Evolutionary conservation across 495 filamentous ascomycete species (phyloP).

Genomic region (Evernia prunastri): DNA sequence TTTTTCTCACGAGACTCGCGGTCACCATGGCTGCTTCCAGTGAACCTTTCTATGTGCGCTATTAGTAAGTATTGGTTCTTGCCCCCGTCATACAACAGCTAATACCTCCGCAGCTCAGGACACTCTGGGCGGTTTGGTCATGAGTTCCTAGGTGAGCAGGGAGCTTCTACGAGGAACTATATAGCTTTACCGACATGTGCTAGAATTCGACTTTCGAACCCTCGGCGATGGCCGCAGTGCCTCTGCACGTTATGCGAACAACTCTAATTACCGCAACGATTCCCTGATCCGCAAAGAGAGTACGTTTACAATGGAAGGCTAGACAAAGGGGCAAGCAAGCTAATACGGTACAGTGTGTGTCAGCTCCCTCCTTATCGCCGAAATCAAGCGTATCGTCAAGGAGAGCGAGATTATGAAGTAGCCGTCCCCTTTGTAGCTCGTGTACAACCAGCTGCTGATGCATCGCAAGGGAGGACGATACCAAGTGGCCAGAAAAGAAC

Average conservation of each 20-base stretch:
- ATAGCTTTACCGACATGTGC: slow-evolving; percentile 29
- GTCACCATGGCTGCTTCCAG: slow-evolving; percentile 43
- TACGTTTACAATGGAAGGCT: slow-evolving; percentile 42
- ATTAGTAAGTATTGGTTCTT: slow-evolving; percentile 65
- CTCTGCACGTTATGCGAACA: slow-evolving; percentile 95
- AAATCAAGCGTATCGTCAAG: slow-evolving; percentile 96
- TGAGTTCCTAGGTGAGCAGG: slow-evolving; percentile 80
- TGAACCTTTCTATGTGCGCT: slow-evolving; percentile 92
- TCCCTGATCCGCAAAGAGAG: slow-evolving; percentile 99
- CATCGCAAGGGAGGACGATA: slow-evolving; percentile 78
- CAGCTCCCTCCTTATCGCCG: slow-evolving; percentile 81
- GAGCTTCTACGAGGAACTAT: background rate
- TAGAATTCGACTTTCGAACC: slow-evolving; percentile 95
- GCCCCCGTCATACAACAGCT: slow-evolving; percentile 45
- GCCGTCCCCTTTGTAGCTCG: slow-evolving; percentile 15
- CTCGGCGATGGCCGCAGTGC: slow-evolving; percentile 93
- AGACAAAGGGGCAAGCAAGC: slow-evolving; percentile 1
- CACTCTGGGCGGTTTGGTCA: slow-evolving; percentile 97
- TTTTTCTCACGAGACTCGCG: background rate
- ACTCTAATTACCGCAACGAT: slow-evolving; percentile 99
- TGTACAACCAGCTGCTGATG: slow-evolving; percentile 27
- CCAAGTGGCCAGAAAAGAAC: slow-evolving; percentile 99
- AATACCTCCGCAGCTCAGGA: slow-evolving; percentile 66
- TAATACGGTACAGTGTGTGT: slow-evolving; percentile 73
- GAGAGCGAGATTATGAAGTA: slow-evolving; percentile 98